A percentile compares a stretch with the other conserved stretches of the same genome.
Evolutionary conservation across 1,139 yeast genomes (phyloP).

Genomic region (Saccharomyces pastorianus): DNA sequence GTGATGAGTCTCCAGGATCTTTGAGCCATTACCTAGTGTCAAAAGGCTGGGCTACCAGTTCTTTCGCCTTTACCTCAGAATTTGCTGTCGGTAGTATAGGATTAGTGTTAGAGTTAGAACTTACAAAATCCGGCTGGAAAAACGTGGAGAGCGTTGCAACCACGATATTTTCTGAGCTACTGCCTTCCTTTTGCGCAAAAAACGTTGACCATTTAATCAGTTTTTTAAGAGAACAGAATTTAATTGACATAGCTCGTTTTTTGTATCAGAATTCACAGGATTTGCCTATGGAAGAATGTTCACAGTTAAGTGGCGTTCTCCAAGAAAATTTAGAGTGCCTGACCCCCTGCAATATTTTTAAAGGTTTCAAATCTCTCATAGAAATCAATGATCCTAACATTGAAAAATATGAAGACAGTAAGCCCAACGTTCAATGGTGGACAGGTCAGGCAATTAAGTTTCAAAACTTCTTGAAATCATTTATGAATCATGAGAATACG

Average conservation of each 20-base stretch:
- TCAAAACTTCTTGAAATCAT: conserved; percentile 26
- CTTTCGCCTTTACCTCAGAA: conserved; percentile 37
- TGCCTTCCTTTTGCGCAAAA: conserved; percentile 17
- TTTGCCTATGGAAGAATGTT: conserved; percentile 41
- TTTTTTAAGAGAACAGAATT: conserved; percentile 39
- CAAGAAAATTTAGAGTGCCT: conserved; percentile 31
- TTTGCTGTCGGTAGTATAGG: conserved; percentile 33
- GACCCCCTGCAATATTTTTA: conserved; percentile 36
- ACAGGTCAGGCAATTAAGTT: conserved; percentile 32
- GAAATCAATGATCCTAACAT: conserved; percentile 14
- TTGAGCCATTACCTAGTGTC: conserved; percentile 33
- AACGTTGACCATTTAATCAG: conserved; percentile 31
- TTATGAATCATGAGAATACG: conserved; percentile 31
- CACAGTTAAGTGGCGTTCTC: conserved; percentile 32
- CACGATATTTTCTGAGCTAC: conserved; percentile 28
- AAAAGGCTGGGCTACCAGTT: conserved; percentile 32
- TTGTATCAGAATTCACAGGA: conserved; percentile 33
- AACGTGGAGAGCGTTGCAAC: conserved; percentile 30
- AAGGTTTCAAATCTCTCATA: conserved; percentile 35
- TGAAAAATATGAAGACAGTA: conserved; percentile 30
- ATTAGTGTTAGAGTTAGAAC: conserved; percentile 39
- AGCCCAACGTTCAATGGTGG: conserved; percentile 36
- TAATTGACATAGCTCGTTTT: conserved; percentile 40
- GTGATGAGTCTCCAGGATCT: conserved; percentile 51
- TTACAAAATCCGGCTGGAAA: conserved; percentile 38